Base-by-base conservation (phyloP, 129 eudicot genomes). In the Scalesia atractyloides region DNA sequence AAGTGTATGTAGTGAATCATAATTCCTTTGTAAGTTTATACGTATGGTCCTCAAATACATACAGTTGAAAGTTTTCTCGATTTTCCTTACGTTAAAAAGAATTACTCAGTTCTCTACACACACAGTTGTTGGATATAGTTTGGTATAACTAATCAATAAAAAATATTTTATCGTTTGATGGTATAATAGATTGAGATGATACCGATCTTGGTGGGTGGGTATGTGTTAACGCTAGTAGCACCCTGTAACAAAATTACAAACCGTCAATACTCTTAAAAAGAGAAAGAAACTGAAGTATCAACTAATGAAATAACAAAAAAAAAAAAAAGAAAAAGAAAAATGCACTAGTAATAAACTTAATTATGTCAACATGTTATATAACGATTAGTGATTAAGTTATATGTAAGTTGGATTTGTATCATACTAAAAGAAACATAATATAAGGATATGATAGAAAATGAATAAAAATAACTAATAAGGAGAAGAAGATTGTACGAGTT, bases 401-500 rank as follows among this genome's bases (percentile, higher is more conserved):
- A 9, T 53, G 30, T 9, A 33, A 70, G 17, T 15, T 34, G 36
- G 30, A 54, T 70, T 36, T 16, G 30, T 16, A 70, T 17, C 47
- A n/a, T n/a, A 22, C 26, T 16, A 34, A 51, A 41, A 57, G 46
- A 76, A 11, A 56, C 8, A 37, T 37, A 37, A 37, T 37, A 5
- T 5, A 37, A 37, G 43, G 43, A 37, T 10, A 39, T 39, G 44
- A 39, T 39, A 26, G 44, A 5, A 39, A 24, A 53, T 33, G 30
- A 1, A 12, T 4, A 39, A 66, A 4, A 9, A 66, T 6, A n/a
- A 18, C 3, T 13, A 53, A 39, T 18, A 8, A 44, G n/a, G 59
- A 52, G 59, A 63, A 5, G 15, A 26, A 6, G 73, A 50, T 26
- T 70, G 72, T 73, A 85, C 86, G 36, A 52, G 50, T 82, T 82